Base-by-base conservation (phyloP, 2,329 filamentous ascomycete genomes). In the Fusarium sp. region DNA sequence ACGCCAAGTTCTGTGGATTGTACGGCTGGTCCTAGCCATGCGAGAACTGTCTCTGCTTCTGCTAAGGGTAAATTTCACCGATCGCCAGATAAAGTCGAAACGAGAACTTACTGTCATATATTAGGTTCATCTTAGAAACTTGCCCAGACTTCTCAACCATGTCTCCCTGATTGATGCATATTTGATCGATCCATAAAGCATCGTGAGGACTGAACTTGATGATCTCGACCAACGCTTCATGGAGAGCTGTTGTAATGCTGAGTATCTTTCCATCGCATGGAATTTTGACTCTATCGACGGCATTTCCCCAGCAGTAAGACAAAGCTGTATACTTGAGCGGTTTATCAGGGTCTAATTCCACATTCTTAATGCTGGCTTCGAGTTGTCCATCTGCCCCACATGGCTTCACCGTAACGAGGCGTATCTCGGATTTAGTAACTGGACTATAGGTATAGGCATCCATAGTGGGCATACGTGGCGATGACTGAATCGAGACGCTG, bases 31-130 rank as follows among this genome's bases (percentile, higher is more conserved):
- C 68, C 69, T 2, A 71, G 16, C 68, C 69, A 71, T 6, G 65
- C 68, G 4, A 71, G 31, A 10, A 69, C 69, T 0, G 65, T 71
- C 21, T 71, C 68, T 29, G 69, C 68, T n/a, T 71, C 69, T 71
- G 9, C 1, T 1, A 5, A 9, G 8, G 21, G 28, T 67, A 5
- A 63, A 42, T 10, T 42, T 29, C 10, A 8, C 3, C 15, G 29
- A 13, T 18, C 3, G 15, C 31, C 31, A 18, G 13, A 18, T 18
- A 16, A 6, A 7, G 6, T 18, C 4, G 15, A 8, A 33, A 6
- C 16, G 13, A 8, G 15, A 18, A 31, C 52, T 42, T 46, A 63
- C 69, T 71, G n/a, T 71, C 66, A 6, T 69, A 71, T 5, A 71
- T 71, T 1, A 55, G 9, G 16, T 69, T 63, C 69, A 71, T 71